These are phyloP conservation scores for Aegilops longissima DNA, from an alignment of 176 grass and related monocot genomes.

Conservation along the genomic window DNA sequence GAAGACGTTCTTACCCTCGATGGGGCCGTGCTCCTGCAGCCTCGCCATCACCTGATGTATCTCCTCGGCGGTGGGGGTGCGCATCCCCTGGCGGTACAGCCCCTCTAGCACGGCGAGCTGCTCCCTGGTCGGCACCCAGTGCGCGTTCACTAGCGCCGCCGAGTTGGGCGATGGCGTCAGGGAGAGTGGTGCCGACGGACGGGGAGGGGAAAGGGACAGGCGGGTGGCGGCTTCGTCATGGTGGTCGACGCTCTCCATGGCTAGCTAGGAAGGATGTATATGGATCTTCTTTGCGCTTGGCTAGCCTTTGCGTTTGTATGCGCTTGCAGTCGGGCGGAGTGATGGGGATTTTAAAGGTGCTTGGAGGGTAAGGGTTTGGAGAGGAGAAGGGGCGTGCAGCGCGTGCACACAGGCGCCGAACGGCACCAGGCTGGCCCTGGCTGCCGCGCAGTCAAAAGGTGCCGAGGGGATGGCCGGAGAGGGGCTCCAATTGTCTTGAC, in stretches of 20 bases:
- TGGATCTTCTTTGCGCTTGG: neutral
- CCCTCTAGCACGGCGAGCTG: slow-evolving; percentile 75
- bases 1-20: slow-evolving; percentile 63
- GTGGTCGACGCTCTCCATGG: slow-evolving; percentile 33
- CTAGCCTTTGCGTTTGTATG: slow-evolving; percentile 14
- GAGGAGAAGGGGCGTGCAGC: neutral
- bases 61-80: slow-evolving; percentile 34
- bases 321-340: neutral
- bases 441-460: slow-evolving; percentile 23
- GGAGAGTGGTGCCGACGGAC: neutral
- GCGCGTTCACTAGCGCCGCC: slow-evolving; percentile 5
- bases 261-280: neutral
- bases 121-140: slow-evolving; percentile 90
- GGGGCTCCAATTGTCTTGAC: too few species aligned
- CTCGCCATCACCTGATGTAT: slow-evolving; percentile 55
- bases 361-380: slow-evolving; percentile 7
- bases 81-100: slow-evolving; percentile 64
- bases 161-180: slow-evolving; percentile 26
- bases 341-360: slow-evolving; percentile 46
- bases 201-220: neutral
- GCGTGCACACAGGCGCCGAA: slow-evolving; percentile 6
- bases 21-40: slow-evolving; percentile 59
- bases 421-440: neutral
- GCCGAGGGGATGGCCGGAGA: neutral
- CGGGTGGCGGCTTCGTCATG: neutral